A percentile compares a stretch with the other conserved stretches of the same genome.
Evolutionary conservation across 306 rosid genomes (phyloP).

Genomic region (Pyrus bretschneideri): DNA sequence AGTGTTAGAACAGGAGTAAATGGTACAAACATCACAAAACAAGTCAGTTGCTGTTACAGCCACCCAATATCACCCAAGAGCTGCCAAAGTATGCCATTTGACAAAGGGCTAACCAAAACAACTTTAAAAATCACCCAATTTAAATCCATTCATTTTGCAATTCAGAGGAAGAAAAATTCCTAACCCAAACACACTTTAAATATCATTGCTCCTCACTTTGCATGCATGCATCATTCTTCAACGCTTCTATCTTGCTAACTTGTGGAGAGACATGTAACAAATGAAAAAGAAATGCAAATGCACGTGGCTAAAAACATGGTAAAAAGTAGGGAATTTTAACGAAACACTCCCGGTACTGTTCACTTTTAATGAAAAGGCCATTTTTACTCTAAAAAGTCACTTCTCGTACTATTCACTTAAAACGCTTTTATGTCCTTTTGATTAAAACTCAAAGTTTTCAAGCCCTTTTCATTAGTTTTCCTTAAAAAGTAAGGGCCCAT

Average conservation of each 20-base stretch:
- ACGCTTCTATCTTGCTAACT: neutral
- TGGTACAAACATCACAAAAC: neutral
- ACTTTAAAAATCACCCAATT: neutral
- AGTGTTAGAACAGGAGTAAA: neutral
- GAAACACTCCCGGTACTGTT: too few species aligned
- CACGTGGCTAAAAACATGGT: neutral
- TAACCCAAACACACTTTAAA: neutral
- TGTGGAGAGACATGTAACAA: neutral
- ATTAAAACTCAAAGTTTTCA: too few species aligned
- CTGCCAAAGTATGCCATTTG: neutral
- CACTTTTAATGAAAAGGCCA: too few species aligned
- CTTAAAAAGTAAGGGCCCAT: neutral
- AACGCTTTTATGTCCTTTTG: too few species aligned
- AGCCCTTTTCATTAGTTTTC: too few species aligned
- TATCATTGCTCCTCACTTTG: neutral
- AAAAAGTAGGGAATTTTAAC: neutral
- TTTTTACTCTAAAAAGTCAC: too few species aligned
- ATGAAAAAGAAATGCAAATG: neutral
- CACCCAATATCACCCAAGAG: neutral
- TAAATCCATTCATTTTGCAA: neutral
- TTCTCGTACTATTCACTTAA: too few species aligned
- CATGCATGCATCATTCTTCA: neutral
- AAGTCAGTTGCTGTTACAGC: neutral
- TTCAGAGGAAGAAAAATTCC: neutral
- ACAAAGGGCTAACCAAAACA: neutral